Conservation (phyloP, 176 grass and related monocot genomes). For the Oryza australiensis region DNA sequence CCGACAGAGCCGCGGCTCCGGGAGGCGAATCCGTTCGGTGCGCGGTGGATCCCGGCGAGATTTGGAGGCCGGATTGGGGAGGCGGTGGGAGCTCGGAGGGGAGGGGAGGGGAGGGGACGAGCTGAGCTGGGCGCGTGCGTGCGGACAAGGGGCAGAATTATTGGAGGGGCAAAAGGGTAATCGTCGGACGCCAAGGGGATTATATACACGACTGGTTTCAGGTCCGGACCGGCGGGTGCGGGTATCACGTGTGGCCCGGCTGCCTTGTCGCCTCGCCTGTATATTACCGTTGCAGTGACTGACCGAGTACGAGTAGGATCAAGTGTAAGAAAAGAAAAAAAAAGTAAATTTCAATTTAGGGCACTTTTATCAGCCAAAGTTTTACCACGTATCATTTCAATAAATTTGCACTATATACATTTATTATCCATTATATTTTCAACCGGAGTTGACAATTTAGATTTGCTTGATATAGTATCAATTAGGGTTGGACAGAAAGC, state of each 20-base stretch:
- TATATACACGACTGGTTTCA: constrained; percentile 26
- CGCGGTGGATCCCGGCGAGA: constrained; percentile 10
- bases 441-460: too few relatives aligned
- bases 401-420: too few relatives aligned
- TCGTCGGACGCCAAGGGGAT: background rate
- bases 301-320: too few relatives aligned
- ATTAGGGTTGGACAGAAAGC: too few relatives aligned
- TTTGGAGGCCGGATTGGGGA: background rate
- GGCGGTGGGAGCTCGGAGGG: background rate
- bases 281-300: too few relatives aligned
- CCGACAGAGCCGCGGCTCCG: background rate
- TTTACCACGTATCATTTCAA: too few relatives aligned
- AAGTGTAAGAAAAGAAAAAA: too few relatives aligned
- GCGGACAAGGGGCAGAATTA: background rate
- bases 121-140: background rate
- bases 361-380: too few relatives aligned
- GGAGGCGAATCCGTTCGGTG: background rate
- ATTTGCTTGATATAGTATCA: too few relatives aligned
- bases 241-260: background rate
- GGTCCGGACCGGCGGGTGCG: background rate
- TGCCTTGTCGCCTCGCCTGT: background rate
- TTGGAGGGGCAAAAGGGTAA: constrained; percentile 21
- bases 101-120: background rate
- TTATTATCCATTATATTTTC: too few relatives aligned
- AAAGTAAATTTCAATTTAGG: too few relatives aligned